Evolutionary conservation across 495 filamentous ascomycete species (phyloP).

Genomic region (Podospora comata): DNA sequence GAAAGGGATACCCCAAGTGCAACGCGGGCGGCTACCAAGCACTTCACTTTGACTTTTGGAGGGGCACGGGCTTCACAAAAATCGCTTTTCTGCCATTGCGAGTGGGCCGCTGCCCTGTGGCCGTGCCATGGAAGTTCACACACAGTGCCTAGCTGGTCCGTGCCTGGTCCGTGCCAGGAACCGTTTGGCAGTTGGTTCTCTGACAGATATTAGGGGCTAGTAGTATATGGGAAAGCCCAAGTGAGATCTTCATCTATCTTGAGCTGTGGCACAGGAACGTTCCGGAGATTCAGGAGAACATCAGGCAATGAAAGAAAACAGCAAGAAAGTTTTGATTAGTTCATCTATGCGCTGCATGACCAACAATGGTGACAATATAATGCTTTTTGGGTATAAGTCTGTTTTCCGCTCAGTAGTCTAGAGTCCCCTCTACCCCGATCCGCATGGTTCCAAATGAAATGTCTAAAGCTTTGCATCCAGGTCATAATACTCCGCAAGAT

Average conservation of each 20-base stretch:
- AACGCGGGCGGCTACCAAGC: neutral
- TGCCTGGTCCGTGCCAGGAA: no score
- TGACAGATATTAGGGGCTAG: no score
- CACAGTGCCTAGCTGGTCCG: no score
- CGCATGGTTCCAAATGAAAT: neutral
- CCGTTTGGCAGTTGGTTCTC: no score
- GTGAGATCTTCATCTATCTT: no score
- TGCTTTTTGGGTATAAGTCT: neutral
- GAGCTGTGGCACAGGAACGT: no score
- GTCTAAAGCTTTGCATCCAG: slow-evolving; percentile 63
- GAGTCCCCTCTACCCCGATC: neutral
- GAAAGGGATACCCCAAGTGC: neutral
- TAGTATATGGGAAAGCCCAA: no score
- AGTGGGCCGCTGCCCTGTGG: neutral
- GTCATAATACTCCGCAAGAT: slow-evolving; percentile 81
- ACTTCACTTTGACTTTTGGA: neutral
- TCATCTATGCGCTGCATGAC: neutral
- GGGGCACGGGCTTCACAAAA: neutral
- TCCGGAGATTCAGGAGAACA: neutral
- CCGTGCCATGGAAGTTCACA: neutral
- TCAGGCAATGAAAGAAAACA: neutral
- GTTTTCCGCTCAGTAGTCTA: neutral
- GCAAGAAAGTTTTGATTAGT: neutral
- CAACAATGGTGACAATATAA: neutral
- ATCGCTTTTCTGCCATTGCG: neutral